These are phyloP conservation scores for Aspergillus fischeri DNA, from an alignment of 2,329 filamentous ascomycete genomes.

Conservation along the genomic window DNA sequence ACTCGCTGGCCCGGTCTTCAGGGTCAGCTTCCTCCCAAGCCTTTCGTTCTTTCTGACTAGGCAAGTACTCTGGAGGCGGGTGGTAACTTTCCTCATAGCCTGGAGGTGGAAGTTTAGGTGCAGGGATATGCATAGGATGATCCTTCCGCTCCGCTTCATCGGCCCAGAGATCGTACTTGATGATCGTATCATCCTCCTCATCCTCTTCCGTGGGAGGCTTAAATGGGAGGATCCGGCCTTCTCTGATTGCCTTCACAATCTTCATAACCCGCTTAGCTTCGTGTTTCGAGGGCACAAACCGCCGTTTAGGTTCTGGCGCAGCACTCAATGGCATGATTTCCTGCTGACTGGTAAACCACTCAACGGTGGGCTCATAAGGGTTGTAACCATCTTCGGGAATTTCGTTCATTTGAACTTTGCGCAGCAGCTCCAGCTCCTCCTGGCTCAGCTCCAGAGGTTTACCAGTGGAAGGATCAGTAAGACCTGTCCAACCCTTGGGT, in stretches of 20 bases:
- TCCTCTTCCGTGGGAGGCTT: constrained; percentile 71
- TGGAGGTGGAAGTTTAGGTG: constrained; percentile 87
- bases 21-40: constrained; percentile 82
- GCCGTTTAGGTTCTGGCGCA: constrained; percentile 90
- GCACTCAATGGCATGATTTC: constrained; percentile 94
- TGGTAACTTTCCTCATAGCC: constrained; percentile 97
- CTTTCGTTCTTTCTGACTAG: constrained; percentile 75
- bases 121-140: constrained; percentile 90
- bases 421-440: constrained; percentile 84
- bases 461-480: constrained; percentile 90
- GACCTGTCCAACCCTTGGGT: constrained; percentile 93
- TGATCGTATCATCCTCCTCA: constrained; percentile 66
- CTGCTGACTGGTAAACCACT: constrained; percentile 86
- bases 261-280: constrained; percentile 97
- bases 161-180: constrained; percentile 88
- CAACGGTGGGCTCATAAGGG: constrained; percentile 88
- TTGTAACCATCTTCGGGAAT: constrained; percentile 84
- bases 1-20: constrained; percentile 87
- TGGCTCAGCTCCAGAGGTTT: constrained; percentile 83
- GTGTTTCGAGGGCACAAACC: constrained; percentile 94
- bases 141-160: constrained; percentile 79
- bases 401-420: constrained; percentile 84
- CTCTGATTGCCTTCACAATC: constrained; percentile 89
- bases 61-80: constrained; percentile 89
- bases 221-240: constrained; percentile 90